Base-by-base conservation (phyloP, 2,329 filamentous ascomycete genomes). In the Aspergillus intermedius region DNA sequence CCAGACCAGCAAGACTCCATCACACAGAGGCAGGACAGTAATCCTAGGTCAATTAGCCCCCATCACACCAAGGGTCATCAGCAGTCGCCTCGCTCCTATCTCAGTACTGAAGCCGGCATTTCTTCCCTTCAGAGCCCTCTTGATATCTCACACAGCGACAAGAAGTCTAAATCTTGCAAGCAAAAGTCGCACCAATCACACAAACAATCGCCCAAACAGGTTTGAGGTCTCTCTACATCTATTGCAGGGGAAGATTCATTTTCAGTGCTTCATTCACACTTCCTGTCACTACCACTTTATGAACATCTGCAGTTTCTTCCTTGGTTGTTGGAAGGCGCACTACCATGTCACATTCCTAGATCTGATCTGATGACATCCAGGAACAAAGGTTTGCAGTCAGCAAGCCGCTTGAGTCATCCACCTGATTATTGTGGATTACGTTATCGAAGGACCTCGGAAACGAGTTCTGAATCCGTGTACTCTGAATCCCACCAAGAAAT, bases 231-330 rank as follows among this genome's bases (percentile, higher is more conserved):
- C n/a, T n/a, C n/a, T n/a, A n/a, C n/a, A n/a, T n/a, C n/a, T n/a
- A n/a, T n/a, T n/a, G n/a, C n/a, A n/a, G 25, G 34, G 17, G 22
- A 46, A 21, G 12, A 46, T 39, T 40, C 44, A 30, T 46, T 39
- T 40, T 37, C 44, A 10, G 25, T 9, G 25, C 35, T 46, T 30
- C 22, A 22, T 30, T 42, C 45, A 41, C 23, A 28, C 34, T 46
- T 46, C 45, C 10, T 41, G 35, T 46, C 45, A 22, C n/a, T 41
- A 28, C 35, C 35, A 15, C 34, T 46, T 32, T 37, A 46, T 4
- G 35, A 46, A 28, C 37, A 22, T 30, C 19, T 46, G 34, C 45
- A 41, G 34, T 42, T 46, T 30, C 9, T 46, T 12, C 41, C 35
- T n/a, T 46, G 37, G 32, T 6, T 35, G 32, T 35, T 35, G 12